phyloP scores from a whole-genome alignment of 2,329 filamentous ascomycete genomes.

The Lecanicillium sp. region DNA sequence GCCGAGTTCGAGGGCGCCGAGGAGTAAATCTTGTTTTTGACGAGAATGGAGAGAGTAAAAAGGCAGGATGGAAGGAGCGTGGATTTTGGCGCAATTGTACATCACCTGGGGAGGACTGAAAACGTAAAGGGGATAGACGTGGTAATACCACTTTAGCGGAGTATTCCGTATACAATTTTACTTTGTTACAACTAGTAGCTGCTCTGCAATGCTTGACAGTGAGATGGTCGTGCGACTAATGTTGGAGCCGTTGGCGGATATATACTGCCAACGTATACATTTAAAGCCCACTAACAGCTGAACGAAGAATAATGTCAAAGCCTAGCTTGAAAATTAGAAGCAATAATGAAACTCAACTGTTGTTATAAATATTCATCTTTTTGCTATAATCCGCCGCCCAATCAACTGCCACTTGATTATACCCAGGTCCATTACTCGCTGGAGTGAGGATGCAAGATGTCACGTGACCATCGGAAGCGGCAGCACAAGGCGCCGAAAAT shows the following conservation, averaged over 20 bases:
- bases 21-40: conserved; percentile 32
- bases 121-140: conserved; percentile 4
- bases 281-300: too few species aligned
- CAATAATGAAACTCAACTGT: too few species aligned
- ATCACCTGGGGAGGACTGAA: conserved; percentile 19
- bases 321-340: neutral
- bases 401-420: conserved; percentile 3
- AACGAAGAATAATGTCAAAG: neutral
- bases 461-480: conserved; percentile 17
- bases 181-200: conserved; percentile 2
- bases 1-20: conserved; percentile 36
- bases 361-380: neutral
- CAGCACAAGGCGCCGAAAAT: conserved; percentile 21
- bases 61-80: conserved; percentile 19
- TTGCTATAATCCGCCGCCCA: conserved; percentile 1
- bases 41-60: conserved; percentile 1
- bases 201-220: neutral
- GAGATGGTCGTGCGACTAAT: neutral
- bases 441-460: neutral
- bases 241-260: neutral
- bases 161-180: conserved; percentile 5
- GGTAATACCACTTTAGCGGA: conserved; percentile 4
- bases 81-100: conserved; percentile 28
- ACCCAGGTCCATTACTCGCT: neutral
- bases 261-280: neutral